phyloP scores from a whole-genome alignment of 1,284 basidiomycete genomes.

The Heterobasidion occidentale region DNA sequence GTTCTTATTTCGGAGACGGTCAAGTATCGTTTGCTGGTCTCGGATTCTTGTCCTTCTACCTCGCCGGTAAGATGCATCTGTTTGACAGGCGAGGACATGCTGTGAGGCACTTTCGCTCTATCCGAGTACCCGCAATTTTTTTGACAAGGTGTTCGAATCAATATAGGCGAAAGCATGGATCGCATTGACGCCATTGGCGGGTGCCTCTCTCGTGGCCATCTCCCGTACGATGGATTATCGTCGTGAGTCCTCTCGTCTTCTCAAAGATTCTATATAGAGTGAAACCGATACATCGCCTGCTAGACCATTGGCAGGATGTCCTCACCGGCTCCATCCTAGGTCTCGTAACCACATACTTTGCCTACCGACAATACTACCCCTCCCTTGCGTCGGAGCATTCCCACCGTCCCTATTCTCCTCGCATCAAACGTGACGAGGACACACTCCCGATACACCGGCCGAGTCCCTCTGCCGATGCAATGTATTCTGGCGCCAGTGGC shows the following conservation, averaged over 20 bases:
- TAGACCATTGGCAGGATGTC: slow-evolving; percentile 48
- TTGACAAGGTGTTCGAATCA: not conserved
- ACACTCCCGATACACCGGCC: too few species aligned
- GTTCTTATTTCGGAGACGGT: slow-evolving; percentile 26
- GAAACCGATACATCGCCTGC: not conserved
- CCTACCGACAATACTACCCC: slow-evolving; percentile 39
- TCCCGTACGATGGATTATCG: slow-evolving; percentile 70
- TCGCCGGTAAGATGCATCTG: slow-evolving; percentile 88
- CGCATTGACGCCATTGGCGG: slow-evolving; percentile 68
- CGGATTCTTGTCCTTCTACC: slow-evolving; percentile 83
- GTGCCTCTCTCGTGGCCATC: slow-evolving; percentile 82
- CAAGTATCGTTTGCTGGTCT: slow-evolving; percentile 82
- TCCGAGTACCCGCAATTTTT: not conserved
- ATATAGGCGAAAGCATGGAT: slow-evolving; percentile 79
- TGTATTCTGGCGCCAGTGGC: not conserved
- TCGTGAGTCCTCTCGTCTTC: not conserved
- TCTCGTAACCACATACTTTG: slow-evolving; percentile 36
- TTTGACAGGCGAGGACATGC: slow-evolving; percentile 80
- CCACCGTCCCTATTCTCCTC: slow-evolving; percentile 41
- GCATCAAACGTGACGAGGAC: slow-evolving; percentile 2
- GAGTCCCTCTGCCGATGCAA: too few species aligned
- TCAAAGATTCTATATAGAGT: not conserved
- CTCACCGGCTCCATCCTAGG: slow-evolving; percentile 46
- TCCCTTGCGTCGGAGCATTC: slow-evolving; percentile 22
- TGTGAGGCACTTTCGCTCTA: slow-evolving; percentile 30